Percentiles rank a stretch among this genome's conserved stretches.
Conservation (phyloP, 2,329 filamentous ascomycete genomes). For the Diplodia seriata region DNA sequence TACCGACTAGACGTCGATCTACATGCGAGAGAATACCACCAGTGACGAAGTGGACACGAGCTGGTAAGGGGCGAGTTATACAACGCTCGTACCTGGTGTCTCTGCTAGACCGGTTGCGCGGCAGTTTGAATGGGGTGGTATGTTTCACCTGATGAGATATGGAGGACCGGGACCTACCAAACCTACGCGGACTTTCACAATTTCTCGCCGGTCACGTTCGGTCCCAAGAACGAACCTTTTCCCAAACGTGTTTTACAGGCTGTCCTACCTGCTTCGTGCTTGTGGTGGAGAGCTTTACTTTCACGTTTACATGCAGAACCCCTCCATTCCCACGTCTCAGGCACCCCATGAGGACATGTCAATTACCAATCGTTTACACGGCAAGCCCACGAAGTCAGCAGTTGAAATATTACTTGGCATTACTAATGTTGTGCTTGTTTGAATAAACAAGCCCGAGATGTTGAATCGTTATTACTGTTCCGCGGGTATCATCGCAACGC, state of each 20-base stretch:
- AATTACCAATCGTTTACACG: background rate
- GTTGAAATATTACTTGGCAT: conserved; percentile 12
- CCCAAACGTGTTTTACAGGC: conserved; percentile 26
- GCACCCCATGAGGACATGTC: background rate
- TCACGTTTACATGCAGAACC: conserved; percentile 14
- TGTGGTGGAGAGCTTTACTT: conserved; percentile 27
- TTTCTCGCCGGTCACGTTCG: conserved; percentile 21
- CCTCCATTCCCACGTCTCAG: background rate
- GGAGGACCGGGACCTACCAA: conserved; percentile 5
- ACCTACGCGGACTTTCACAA: conserved; percentile 8
- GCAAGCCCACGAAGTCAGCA: background rate
- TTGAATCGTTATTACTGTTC: conserved; percentile 7
- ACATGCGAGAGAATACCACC: no score
- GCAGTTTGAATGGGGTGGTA: no score
- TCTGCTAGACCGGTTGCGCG: no score
- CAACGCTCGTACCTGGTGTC: no score
- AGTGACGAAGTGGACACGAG: no score
- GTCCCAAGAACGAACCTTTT: conserved; percentile 23
- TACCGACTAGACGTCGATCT: no score
- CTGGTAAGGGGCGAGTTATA: no score
- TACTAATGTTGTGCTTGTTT: background rate
- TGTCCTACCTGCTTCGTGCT: conserved; percentile 15
- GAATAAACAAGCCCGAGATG: conserved; percentile 13
- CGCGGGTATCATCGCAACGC: conserved; percentile 24
- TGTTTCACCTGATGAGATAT: no score